Conservation (phyloP, 2,329 filamentous ascomycete genomes). For the Penicillium decumbens region DNA sequence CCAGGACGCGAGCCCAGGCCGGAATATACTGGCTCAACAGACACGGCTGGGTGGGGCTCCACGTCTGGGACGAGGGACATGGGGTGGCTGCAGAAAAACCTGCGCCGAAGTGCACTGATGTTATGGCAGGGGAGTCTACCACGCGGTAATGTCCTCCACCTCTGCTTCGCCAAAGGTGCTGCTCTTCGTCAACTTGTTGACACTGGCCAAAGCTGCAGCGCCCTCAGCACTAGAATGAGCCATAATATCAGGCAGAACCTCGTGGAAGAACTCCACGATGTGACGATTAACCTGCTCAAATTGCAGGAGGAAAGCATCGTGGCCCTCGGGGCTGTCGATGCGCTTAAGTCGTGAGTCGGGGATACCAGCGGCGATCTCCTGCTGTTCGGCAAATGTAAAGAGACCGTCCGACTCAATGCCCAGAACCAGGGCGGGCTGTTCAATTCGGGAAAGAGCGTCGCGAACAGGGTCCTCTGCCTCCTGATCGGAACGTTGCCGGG, state of each 20-base stretch:
- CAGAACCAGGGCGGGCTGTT: conserved; percentile 84
- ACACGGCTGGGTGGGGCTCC: conserved; percentile 7
- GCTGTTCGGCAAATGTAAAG: conserved; percentile 94
- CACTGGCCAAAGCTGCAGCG: conserved; percentile 48
- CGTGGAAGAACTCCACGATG: conserved; percentile 74
- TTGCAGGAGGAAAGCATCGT: conserved; percentile 92
- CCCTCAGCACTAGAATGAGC: conserved; percentile 50
- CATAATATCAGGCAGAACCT: conserved; percentile 88
- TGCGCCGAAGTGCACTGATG: conserved; percentile 24
- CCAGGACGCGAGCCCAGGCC: conserved; percentile 1
- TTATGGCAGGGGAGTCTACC: conserved; percentile 51
- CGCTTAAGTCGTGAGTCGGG: conserved; percentile 71
- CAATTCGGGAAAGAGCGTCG: conserved; percentile 72
- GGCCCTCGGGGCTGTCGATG: conserved; percentile 91
- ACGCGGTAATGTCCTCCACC: conserved; percentile 92
- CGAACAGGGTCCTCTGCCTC: conserved; percentile 51
- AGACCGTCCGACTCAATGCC: conserved; percentile 94
- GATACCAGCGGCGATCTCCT: conserved; percentile 81
- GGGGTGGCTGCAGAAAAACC: conserved; percentile 19
- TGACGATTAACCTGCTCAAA: conserved; percentile 95
- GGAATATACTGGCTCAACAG: neutral
- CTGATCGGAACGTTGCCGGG: conserved; percentile 59
- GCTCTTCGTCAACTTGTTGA: conserved; percentile 68
- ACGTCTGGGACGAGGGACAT: conserved; percentile 17
- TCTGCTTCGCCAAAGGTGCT: conserved; percentile 95